Percentiles rank a stretch among this genome's conserved stretches.
Evolutionary conservation across 768 basidiomycete genomes (phyloP).

Genomic region (Amanita muscaria): DNA sequence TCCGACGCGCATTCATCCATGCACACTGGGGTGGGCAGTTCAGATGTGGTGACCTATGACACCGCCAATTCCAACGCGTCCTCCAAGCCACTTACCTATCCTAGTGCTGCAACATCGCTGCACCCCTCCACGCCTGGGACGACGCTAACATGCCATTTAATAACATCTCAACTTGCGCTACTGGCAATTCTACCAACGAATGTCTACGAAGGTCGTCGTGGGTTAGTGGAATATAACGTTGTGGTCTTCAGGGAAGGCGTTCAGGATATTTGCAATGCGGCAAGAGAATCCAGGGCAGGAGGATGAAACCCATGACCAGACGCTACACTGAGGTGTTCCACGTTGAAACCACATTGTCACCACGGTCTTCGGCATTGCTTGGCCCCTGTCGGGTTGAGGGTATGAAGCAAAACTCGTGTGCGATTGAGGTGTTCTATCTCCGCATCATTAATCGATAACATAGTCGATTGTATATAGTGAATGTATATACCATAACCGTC

Average conservation of each 20-base stretch:
- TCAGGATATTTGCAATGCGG: constrained; percentile 73
- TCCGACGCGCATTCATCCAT: constrained; percentile 15
- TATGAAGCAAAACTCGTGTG: no score
- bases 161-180: constrained; percentile 63
- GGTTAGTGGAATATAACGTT: constrained; percentile 80
- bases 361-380: not conserved
- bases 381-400: no score
- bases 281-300: constrained; percentile 44
- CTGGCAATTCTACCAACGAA: constrained; percentile 66
- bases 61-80: not conserved
- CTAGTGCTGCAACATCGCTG: constrained; percentile 56
- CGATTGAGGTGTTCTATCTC: no score
- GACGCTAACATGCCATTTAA: constrained; percentile 78
- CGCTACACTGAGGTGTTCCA: not conserved
- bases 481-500: no score
- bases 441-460: no score
- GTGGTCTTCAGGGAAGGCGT: constrained; percentile 79
- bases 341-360: constrained; percentile 2
- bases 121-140: constrained; percentile 53
- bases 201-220: constrained; percentile 64
- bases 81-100: constrained; percentile 38
- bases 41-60: constrained; percentile 5
- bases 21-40: constrained; percentile 14
- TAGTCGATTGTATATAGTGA: no score
- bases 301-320: constrained; percentile 14